phyloP scores from a whole-genome alignment of 768 basidiomycete genomes.

The Agrocybe chaxingu region DNA sequence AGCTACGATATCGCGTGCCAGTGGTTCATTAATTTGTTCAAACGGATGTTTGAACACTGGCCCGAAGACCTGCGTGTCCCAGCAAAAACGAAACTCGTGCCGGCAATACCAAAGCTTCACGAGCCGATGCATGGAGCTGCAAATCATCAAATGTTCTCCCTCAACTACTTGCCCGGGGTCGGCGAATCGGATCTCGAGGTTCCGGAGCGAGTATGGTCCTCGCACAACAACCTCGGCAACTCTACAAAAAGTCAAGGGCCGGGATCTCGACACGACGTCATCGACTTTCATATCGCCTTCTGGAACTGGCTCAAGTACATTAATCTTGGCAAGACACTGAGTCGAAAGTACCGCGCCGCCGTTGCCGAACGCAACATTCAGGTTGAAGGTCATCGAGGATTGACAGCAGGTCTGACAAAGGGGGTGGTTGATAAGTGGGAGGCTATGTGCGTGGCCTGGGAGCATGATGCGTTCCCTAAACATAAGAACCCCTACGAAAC shows the following conservation, averaged over 20 bases:
- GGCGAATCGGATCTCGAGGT: constrained; percentile 28
- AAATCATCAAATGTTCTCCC: constrained; percentile 22
- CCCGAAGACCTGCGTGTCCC: not conserved
- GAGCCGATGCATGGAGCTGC: constrained; percentile 19
- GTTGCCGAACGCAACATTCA: constrained; percentile 8
- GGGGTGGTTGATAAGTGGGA: constrained; percentile 1
- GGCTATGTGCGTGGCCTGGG: constrained; percentile 8
- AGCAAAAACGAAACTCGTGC: constrained; percentile 2
- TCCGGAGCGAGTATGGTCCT: constrained; percentile 20
- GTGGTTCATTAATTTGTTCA: constrained; percentile 15
- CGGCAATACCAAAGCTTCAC: constrained; percentile 28
- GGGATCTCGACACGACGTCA: constrained; percentile 8
- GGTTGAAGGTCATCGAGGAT: constrained; percentile 1
- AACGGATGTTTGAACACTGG: constrained; percentile 8
- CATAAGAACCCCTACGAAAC: constrained; percentile 10
- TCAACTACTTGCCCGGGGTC: constrained; percentile 21
- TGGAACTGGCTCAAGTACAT: constrained; percentile 12
- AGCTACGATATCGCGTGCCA: constrained; percentile 27
- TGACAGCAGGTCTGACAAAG: not conserved
- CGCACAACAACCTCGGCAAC: constrained; percentile 6
- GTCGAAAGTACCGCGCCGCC: constrained; percentile 1
- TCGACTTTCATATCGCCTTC: constrained; percentile 9
- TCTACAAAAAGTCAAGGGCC: constrained; percentile 10
- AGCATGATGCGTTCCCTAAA: constrained; percentile 3
- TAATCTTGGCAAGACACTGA: constrained; percentile 1